Conservation (phyloP, 2,329 filamentous ascomycete species). For the Laburnicola sp. region DNA sequence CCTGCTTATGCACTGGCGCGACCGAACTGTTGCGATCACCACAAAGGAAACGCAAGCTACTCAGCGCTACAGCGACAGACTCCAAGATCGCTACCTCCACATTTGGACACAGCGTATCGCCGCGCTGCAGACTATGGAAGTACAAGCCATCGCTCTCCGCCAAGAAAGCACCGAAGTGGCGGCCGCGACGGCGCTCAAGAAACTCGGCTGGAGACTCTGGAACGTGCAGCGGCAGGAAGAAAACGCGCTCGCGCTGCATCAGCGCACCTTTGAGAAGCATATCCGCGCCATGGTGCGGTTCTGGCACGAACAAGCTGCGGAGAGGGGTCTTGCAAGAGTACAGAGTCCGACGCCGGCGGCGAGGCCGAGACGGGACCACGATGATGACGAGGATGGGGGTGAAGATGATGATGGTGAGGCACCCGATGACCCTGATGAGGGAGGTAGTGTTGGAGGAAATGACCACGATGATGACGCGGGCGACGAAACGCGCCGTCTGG, state of each 20-base stretch:
- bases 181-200: slow-evolving; percentile 55
- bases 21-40: slow-evolving; percentile 36
- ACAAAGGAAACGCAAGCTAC: slow-evolving; percentile 27
- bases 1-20: slow-evolving; percentile 50
- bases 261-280: slow-evolving; percentile 59
- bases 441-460: too few relatives aligned
- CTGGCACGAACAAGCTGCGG: slow-evolving; percentile 55
- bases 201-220: slow-evolving; percentile 62
- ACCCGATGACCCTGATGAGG: neutral
- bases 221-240: slow-evolving; percentile 56
- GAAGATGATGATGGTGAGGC: slow-evolving; percentile 7
- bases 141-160: slow-evolving; percentile 52
- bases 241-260: slow-evolving; percentile 56
- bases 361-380: slow-evolving; percentile 11
- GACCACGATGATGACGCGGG: slow-evolving; percentile 16
- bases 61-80: slow-evolving; percentile 29
- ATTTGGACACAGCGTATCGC: slow-evolving; percentile 31
- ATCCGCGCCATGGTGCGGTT: slow-evolving; percentile 58
- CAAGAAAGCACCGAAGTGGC: slow-evolving; percentile 53
- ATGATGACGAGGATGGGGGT: slow-evolving; percentile 6
- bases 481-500: slow-evolving; percentile 38
- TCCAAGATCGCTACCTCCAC: slow-evolving; percentile 36
- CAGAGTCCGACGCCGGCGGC: slow-evolving; percentile 29
- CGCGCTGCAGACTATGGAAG: slow-evolving; percentile 33
- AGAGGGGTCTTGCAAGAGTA: slow-evolving; percentile 28